Evolutionary conservation across 495 filamentous ascomycete species (phyloP), one percentile per base, ranked within the genome.

Genomic region (Bathelium albidoporum): DNA sequence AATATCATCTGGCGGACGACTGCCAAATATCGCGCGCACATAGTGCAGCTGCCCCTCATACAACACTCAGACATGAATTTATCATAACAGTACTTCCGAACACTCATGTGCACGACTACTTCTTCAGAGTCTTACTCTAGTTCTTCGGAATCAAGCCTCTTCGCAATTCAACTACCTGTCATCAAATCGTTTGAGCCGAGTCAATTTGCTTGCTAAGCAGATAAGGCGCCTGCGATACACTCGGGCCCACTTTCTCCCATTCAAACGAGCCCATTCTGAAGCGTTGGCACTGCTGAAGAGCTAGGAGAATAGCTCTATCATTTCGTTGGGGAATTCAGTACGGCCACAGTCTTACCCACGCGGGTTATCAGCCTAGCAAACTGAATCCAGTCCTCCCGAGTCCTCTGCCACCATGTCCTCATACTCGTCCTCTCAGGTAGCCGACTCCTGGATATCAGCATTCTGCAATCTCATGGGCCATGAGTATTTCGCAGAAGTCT

Each of bases 401-500:
- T 49, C 29, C 22, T 7, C 14, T 34, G 20, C 24, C 58, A 60
- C 55, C 55, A 79, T 79, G 77, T 78, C 76, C 68, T 85, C 89
- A 65, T 92, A 75, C 68, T 85, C 89, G 64, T 92, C 90, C 2
- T 93, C 91, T 59, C 89, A 87, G 64, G 85, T 89, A 2, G 88
- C 89, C 68, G 92, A 96, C 77, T 94, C 90, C 45, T 98, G 94
- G 94, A 97, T 98, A 78, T 87, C 89, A 61, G 93, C 91, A 58
- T 98, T 96, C 75, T 98, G 94, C 78, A 90, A 89, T 32, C 80
- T 97, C 36, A 82, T 96, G 64, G 94, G 94, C 61, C 94, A 98
- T 73, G 94, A 98, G 73, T 98, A 97, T 76, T 98, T 98, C 73
- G 95, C 95, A 59, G 94, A 98, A 75, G 92, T 98, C 45, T 91